phyloP scores from a whole-genome alignment of 345 rosid genomes.

The Corymbia maculata region DNA sequence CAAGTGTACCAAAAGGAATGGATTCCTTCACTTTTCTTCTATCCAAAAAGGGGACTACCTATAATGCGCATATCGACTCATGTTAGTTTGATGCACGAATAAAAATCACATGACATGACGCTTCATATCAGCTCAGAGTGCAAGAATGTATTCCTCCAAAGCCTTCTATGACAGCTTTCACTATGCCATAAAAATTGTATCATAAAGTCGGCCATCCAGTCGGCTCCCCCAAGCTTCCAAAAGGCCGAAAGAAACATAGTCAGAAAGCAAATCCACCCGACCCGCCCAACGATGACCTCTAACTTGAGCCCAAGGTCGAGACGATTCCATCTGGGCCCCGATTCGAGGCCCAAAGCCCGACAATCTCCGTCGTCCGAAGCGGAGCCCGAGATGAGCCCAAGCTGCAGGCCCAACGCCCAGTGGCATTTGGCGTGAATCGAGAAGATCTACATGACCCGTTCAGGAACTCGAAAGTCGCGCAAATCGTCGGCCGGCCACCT shows the following conservation, averaged over 20 bases:
- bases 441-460: not conserved
- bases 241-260: not conserved
- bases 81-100: not conserved
- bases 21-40: not conserved
- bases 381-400: not conserved
- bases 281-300: not conserved
- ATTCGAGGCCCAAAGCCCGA: not conserved
- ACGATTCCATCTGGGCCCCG: not conserved
- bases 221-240: not conserved
- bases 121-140: not conserved
- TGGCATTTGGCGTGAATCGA: not conserved
- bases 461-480: not conserved
- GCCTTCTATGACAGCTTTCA: not conserved
- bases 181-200: not conserved
- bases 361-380: not conserved
- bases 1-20: too few species aligned
- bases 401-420: not conserved
- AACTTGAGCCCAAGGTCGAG: not conserved
- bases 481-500: not conserved
- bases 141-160: not conserved
- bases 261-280: not conserved
- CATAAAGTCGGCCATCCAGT: not conserved
- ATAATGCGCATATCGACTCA: not conserved
- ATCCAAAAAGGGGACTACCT: not conserved
- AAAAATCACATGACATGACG: not conserved